Evolutionary conservation across 1,139 yeast genomes (phyloP), one percentile per base, ranked within the genome.

Genomic region (Casaregolazyma lundiana): DNA sequence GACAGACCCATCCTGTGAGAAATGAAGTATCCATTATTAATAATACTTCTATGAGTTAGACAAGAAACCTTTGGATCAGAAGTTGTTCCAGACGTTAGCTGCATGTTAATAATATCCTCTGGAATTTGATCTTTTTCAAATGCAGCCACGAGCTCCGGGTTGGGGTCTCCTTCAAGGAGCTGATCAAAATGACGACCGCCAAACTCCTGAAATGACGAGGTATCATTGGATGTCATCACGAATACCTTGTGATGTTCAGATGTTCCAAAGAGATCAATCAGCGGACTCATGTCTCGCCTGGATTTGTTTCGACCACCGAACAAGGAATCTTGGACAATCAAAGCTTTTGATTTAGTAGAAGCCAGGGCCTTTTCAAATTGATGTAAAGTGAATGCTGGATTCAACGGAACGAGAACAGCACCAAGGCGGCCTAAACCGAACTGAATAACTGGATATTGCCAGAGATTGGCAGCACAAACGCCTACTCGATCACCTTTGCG

Each of bases 31-130:
- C 66, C 68, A 41, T 64, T 64, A 53, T 64, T 64, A 44, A 62
- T 58, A 16, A 64, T 49, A 48, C 56, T 59, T 20, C 47, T 37
- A 45, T 63, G 66, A 18, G 65, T 57, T 41, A 63, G 49, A 22
- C 64, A 55, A 1, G 67, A 52, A 29, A 63, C 54, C 49, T 63
- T 63, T 20, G 67, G 66, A 38, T 50, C 52, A 0, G 65, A 56
- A 2, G 67, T 63, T 8, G 67, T 63, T 8, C 67, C 67, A 2
- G 66, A 61, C 1, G 67, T 63, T 54, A 63, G 62, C 47, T 63
- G 67, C 67, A 63, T 63, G 49, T 63, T 61, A 43, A 59, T 55
- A 17, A 53, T 50, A 15, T 61, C 64, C 40, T 57, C 49, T 3
- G 58, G 53, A 6, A 21, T 8, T 11, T 37, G 44, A 3, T 29